Evolutionary conservation across 2,329 filamentous ascomycete species (phyloP), one percentile per base, ranked within the genome.

Genomic region (Elsinoe arachidis): DNA sequence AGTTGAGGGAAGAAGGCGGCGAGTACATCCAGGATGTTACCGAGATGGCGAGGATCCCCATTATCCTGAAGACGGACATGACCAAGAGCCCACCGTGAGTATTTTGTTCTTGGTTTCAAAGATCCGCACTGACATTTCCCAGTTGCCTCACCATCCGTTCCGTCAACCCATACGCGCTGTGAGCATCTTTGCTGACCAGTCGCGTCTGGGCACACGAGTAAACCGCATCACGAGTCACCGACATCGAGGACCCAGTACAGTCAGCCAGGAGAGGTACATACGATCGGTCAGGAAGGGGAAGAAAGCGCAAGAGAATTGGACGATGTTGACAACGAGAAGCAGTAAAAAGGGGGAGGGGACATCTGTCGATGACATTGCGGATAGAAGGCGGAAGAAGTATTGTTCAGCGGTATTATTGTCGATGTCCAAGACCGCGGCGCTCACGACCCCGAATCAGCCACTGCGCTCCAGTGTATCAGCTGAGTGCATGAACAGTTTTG

Each of bases 81-180:
- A 89, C 81, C 76, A 99, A 99, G 88, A 97, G 92, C 77, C 93
- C 93, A 76, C 93, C 93, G 91, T 99, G 87, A 85, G 93, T 92
- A 61, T 9, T 23, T 59, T 38, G 58, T 52, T 10, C 55, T 52
- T 33, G 2, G 4, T 26, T 5, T 17, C 21, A 12, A 12, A 9
- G 12, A 43, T 26, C 9, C 55, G 59, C 64, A 67, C 75, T 80
- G 73, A 80, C 64, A 47, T 14, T 51, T 11, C 58, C 62, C 64
- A 90, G 87, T 65, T 91, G 87, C 77, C 73, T 91, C 72, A 90
- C 87, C n/a, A 90, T 90, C 68, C 84, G 87, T 61, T 90, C 87
- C 38, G 75, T 90, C 66, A 91, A 91, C 77, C 87, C 87, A 14
- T 91, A 86, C 69, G 87, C 87, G 61, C 68, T 79, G 57, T 79